Evolutionary conservation across 1,284 basidiomycete species (phyloP), one percentile per base, ranked within the genome.

Genomic region (Vanrija pseudolonga): DNA sequence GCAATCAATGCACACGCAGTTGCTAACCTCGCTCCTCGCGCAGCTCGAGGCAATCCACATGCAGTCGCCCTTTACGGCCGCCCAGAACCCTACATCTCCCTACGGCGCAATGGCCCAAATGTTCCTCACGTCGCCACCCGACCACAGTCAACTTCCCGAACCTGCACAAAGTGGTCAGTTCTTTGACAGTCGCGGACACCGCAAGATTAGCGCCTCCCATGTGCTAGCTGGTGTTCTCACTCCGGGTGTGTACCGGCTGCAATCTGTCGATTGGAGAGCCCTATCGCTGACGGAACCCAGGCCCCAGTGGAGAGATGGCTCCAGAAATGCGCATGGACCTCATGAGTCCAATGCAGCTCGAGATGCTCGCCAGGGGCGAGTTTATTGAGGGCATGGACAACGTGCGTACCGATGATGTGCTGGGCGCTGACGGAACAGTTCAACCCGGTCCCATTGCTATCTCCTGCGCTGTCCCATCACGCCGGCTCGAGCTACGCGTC

Each of bases 1-100:
- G 9, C 23, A 5, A 4, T 8, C 17, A 26, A 41, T 50, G 19
- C 20, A 15, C 19, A 20, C 37, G n/a, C 47, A 20, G 20, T 14
- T 11, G 37, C 24, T 22, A 36, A 36, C 15, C 17, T 46, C 23
- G 26, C 28, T 46, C 28, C 45, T 12, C 26, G 38, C 37, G 26
- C 59, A 77, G 74, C 70, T 77, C 41, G 73, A 74, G 56, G 61
- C 68, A 20, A 72, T 77, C 43, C 74, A 76, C 59, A 76, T 77
- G 73, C 75, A 76, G 61, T 76, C 73, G 5, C 75, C 75, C 2
- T 61, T 71, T 6, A 67, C 76, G 43, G 70, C 64, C 22, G 53
- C 60, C 8, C 59, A 49, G 40, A 70, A 70, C 50, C 67, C 65
- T 4, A 57, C 62, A 22, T 67, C 66, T 40, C 65, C 67, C 1